Evolutionary conservation across 352 stramenopile genomes (phyloP).

Genomic region (Phytopythium montanum): DNA sequence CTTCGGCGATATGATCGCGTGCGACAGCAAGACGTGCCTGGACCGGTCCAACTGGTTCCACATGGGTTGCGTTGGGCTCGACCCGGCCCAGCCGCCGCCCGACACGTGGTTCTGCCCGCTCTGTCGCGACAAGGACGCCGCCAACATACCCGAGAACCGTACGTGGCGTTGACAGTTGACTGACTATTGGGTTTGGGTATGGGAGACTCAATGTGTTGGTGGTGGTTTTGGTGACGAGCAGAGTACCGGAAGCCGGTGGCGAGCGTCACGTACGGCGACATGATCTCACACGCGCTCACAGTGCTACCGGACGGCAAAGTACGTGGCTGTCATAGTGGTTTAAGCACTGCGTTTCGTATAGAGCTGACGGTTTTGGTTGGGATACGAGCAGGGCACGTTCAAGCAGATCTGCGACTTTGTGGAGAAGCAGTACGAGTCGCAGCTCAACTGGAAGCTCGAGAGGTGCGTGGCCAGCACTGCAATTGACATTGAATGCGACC

Average conservation of each 20-base stretch:
- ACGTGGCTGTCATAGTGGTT: no score
- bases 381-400: conserved; percentile 55
- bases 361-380: not conserved
- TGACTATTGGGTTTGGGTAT: no score
- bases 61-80: conserved; percentile 66
- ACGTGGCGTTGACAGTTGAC: no score
- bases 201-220: no score
- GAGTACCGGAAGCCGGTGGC: conserved; percentile 79
- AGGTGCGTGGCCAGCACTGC: conserved; percentile 27
- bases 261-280: conserved; percentile 85
- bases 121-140: conserved; percentile 45
- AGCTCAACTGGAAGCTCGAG: conserved; percentile 90
- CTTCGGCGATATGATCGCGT: conserved; percentile 83
- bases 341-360: not conserved
- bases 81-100: conserved; percentile 40
- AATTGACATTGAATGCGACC: not conserved
- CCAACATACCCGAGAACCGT: conserved; percentile 73
- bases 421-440: conserved; percentile 78
- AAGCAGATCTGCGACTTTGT: conserved; percentile 90
- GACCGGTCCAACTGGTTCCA: conserved; percentile 86
- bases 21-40: conserved; percentile 73
- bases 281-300: conserved; percentile 83
- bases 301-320: conserved; percentile 67
- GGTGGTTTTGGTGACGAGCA: conserved; percentile 12
- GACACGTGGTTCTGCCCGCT: conserved; percentile 77